These are phyloP conservation scores for Blepharisma stoltei DNA, from an alignment of 73 alveolate genomes.

Conservation along the genomic window DNA sequence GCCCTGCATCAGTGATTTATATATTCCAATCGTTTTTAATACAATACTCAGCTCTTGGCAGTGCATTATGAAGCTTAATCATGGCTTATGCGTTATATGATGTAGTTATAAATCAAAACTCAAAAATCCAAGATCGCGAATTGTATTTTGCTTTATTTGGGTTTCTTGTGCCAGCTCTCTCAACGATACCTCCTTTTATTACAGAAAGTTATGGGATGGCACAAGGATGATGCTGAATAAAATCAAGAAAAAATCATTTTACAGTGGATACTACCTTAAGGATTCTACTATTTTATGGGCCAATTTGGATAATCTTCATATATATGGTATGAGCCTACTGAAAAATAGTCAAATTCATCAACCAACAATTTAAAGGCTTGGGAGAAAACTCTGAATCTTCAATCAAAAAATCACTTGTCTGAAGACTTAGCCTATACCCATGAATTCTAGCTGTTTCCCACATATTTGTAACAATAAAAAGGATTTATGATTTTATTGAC, in stretches of 20 bases:
- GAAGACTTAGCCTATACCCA: not conserved
- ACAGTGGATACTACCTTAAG: not conserved
- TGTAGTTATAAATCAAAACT: not conserved
- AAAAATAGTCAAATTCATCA: not conserved
- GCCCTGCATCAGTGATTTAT: too few species aligned
- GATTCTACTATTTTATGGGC: conserved; percentile 3
- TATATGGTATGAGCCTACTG: not conserved
- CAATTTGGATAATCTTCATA: not conserved
- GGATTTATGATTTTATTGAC: not conserved
- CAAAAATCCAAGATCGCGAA: not conserved
- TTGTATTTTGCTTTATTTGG: not conserved
- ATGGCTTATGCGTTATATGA: conserved; percentile 4
- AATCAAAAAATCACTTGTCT: not conserved
- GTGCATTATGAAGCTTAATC: not conserved
- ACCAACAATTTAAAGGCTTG: not conserved
- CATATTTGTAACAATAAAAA: not conserved
- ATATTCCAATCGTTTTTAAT: not conserved
- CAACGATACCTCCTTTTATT: not conserved
- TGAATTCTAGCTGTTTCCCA: not conserved
- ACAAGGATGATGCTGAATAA: conserved; percentile 17
- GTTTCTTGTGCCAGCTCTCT: not conserved
- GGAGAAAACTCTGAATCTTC: not conserved
- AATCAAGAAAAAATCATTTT: not conserved
- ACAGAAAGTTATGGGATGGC: conserved; percentile 4
- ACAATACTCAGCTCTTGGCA: not conserved